phyloP scores from a whole-genome alignment of 305 asterid species.

The Lippia alba region DNA sequence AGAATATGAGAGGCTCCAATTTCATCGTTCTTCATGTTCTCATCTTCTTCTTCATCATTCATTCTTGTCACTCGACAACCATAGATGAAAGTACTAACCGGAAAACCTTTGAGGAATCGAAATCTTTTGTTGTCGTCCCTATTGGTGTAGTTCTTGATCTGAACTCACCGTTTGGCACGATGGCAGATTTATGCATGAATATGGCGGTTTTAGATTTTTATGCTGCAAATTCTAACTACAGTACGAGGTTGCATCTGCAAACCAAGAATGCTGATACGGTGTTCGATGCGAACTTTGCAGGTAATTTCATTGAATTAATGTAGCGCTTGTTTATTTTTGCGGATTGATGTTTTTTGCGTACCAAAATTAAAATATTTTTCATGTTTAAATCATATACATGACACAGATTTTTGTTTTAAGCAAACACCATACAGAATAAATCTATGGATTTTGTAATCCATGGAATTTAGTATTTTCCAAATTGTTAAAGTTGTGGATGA shows the following conservation, averaged over 20 bases:
- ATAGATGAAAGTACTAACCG: not conserved
- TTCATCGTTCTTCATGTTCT: not conserved
- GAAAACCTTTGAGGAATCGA: not conserved
- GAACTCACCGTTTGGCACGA: constrained; percentile 50
- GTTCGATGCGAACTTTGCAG: constrained; percentile 58
- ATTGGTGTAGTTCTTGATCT: constrained; percentile 47
- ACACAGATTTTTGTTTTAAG: too few relatives aligned
- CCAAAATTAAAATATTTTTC: too few relatives aligned
- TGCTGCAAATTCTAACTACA: constrained; percentile 40
- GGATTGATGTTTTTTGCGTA: not conserved
- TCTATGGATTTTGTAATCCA: too few relatives aligned
- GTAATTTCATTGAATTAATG: constrained; percentile 31
- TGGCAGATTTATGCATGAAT: constrained; percentile 52
- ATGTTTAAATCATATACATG: too few relatives aligned
- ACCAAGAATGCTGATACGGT: constrained; percentile 42
- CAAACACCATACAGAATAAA: too few relatives aligned
- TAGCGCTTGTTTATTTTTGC: not conserved
- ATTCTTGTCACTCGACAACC: not conserved
- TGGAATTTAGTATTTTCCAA: too few relatives aligned
- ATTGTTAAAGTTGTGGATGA: too few relatives aligned
- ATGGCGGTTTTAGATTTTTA: constrained; percentile 59
- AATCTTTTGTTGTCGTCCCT: constrained; percentile 24
- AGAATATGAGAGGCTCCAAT: not conserved
- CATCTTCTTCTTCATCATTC: not conserved
- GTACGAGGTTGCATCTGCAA: constrained; percentile 52